phyloP scores from a whole-genome alignment of 225 moss, liverwort and hornwort genomes.

The Sphagnum contortum region DNA sequence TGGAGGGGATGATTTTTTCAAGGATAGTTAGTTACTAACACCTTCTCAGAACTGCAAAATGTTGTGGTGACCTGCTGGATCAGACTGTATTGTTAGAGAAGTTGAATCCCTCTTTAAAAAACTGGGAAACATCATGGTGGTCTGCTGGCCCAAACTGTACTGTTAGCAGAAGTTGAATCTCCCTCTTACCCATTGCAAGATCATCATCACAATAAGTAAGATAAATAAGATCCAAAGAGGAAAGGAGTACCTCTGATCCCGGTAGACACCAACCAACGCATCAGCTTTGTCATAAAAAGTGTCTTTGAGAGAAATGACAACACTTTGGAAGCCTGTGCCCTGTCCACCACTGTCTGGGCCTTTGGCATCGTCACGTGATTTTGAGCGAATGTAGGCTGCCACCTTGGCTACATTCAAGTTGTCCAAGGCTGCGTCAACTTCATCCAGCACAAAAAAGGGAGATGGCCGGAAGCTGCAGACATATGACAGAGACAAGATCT shows the following conservation, averaged over 20 bases:
- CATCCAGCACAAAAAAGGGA: slow-evolving; percentile 74
- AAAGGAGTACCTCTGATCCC: slow-evolving; percentile 61
- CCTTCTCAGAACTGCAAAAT: too few species aligned
- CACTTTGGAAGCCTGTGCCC: slow-evolving; percentile 91
- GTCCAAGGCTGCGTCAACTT: slow-evolving; percentile 96
- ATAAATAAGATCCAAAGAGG: too few species aligned
- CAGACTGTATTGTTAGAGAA: too few species aligned
- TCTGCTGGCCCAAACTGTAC: too few species aligned
- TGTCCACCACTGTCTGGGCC: slow-evolving; percentile 64
- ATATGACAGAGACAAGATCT: neutral
- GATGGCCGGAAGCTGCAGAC: slow-evolving; percentile 77
- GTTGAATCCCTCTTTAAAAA: too few species aligned
- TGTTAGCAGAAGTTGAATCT: too few species aligned
- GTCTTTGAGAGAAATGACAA: slow-evolving; percentile 93
- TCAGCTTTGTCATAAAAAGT: slow-evolving; percentile 96
- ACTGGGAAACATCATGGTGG: too few species aligned
- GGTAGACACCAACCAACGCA: slow-evolving; percentile 85
- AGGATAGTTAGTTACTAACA: too few species aligned
- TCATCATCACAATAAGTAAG: too few species aligned
- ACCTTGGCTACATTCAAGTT: slow-evolving; percentile 96
- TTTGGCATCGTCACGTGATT: slow-evolving; percentile 76
- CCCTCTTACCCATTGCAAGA: too few species aligned
- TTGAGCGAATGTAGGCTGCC: slow-evolving; percentile 87
- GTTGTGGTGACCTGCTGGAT: too few species aligned
- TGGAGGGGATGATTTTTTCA: too few species aligned